Evolutionary conservation across 495 filamentous ascomycete genomes (phyloP).

Genomic region (Physcia stellaris): DNA sequence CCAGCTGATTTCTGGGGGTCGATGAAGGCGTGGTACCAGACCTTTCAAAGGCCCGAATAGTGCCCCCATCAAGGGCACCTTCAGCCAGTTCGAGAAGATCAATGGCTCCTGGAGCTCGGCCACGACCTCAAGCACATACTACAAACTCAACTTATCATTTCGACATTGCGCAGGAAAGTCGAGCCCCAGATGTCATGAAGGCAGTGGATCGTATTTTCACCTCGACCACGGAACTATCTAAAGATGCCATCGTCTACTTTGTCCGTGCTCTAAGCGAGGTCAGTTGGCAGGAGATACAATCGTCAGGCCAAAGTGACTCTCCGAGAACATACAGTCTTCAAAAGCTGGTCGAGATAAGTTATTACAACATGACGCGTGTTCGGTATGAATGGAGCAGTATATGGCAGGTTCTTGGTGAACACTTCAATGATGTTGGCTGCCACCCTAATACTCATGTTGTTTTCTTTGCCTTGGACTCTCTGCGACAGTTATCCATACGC

Average conservation of each 20-base stretch:
- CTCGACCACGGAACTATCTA: slow-evolving; percentile 82
- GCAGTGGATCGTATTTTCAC: slow-evolving; percentile 92
- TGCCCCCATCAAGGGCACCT: too few species aligned
- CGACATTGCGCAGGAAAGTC: slow-evolving; percentile 81
- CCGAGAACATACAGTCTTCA: slow-evolving; percentile 93
- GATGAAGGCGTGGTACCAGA: slow-evolving; percentile 88
- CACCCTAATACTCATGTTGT: slow-evolving; percentile 91
- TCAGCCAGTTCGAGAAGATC: slow-evolving; percentile 40
- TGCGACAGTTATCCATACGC: slow-evolving; percentile 91
- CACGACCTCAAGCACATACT: slow-evolving; percentile 50
- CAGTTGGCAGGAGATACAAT: slow-evolving; percentile 98
- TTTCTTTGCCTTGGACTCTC: slow-evolving; percentile 89
- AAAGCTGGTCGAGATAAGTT: slow-evolving; percentile 96
- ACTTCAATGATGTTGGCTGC: slow-evolving; percentile 96
- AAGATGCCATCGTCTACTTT: slow-evolving; percentile 96
- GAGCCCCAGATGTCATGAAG: slow-evolving; percentile 83
- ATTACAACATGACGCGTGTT: slow-evolving; percentile 98
- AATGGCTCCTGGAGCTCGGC: slow-evolving; percentile 47
- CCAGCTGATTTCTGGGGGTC: slow-evolving; percentile 81
- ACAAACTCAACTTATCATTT: slow-evolving; percentile 56
- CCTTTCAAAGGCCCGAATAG: slow-evolving; percentile 68
- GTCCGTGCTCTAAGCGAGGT: slow-evolving; percentile 86
- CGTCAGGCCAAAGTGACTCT: slow-evolving; percentile 85
- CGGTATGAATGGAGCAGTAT: slow-evolving; percentile 97
- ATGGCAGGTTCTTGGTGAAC: slow-evolving; percentile 88